A percentile compares a stretch with the other conserved stretches of the same genome.
Evolutionary conservation across 495 filamentous ascomycete genomes (phyloP).

Genomic region (Xylaria longipes): DNA sequence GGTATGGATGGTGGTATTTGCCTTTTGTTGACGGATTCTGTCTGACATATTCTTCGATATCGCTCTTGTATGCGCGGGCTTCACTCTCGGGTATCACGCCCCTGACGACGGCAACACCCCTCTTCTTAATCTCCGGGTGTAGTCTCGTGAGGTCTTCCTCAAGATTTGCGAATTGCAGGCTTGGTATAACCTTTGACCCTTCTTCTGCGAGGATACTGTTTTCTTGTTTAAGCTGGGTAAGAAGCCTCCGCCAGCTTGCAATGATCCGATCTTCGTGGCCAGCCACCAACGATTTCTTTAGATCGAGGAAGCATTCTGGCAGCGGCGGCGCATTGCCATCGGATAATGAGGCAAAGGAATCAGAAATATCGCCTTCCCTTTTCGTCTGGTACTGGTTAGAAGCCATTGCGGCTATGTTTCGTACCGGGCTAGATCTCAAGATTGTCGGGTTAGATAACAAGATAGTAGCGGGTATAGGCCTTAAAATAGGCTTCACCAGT

Average conservation of each 20-base stretch:
- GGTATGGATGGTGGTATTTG: constrained; percentile 22
- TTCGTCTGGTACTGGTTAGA: constrained; percentile 34
- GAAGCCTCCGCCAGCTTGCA: constrained; percentile 73
- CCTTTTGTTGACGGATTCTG: constrained; percentile 65
- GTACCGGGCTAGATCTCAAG: background rate
- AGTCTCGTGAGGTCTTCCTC: constrained; percentile 51
- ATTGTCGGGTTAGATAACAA: background rate
- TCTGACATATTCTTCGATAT: constrained; percentile 64
- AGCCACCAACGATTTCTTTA: constrained; percentile 69
- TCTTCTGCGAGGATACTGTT: constrained; percentile 52
- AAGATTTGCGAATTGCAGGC: constrained; percentile 63
- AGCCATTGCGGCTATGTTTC: constrained; percentile 26
- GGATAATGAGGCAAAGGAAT: constrained; percentile 81
- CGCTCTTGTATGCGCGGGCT: constrained; percentile 64
- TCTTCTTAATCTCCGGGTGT: constrained; percentile 60
- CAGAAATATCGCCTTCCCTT: constrained; percentile 77
- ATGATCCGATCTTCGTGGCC: constrained; percentile 68
- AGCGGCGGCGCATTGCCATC: constrained; percentile 68
- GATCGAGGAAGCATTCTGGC: constrained; percentile 72
- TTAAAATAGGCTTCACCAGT: background rate
- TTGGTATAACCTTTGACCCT: constrained; percentile 60
- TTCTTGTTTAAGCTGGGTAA: constrained; percentile 60
- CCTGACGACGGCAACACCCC: constrained; percentile 68
- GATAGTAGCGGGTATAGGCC: background rate
- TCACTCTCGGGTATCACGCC: constrained; percentile 66